Evolutionary conservation across 2,329 filamentous ascomycete genomes (phyloP).

Genomic region (Fusarium tricinctum): DNA sequence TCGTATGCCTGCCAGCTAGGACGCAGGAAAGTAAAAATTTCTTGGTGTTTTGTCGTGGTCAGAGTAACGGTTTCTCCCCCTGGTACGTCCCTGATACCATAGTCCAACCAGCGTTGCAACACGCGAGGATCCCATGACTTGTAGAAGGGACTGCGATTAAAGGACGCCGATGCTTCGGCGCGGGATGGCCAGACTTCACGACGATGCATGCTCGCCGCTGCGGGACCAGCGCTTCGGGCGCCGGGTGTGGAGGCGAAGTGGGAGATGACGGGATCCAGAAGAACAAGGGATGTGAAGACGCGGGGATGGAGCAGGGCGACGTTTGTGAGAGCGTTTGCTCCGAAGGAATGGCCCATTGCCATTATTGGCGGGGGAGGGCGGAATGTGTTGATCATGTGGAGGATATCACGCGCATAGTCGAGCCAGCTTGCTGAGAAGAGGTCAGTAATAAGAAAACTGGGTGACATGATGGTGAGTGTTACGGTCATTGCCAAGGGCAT

Average conservation of each 20-base stretch:
- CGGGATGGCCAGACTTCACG: constrained; percentile 88
- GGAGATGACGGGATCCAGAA: constrained; percentile 88
- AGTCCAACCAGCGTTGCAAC: constrained; percentile 71
- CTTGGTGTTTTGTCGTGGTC: constrained; percentile 85
- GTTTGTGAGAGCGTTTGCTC: constrained; percentile 79
- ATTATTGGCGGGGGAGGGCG: constrained; percentile 84
- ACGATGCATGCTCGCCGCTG: constrained; percentile 75
- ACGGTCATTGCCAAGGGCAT: constrained; percentile 86
- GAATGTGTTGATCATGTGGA: constrained; percentile 88
- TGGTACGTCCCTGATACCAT: constrained; percentile 79
- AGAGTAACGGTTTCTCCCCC: constrained; percentile 72
- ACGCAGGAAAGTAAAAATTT: constrained; percentile 81
- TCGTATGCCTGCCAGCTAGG: constrained; percentile 66
- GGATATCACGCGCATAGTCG: constrained; percentile 86
- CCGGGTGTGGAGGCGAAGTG: constrained; percentile 57
- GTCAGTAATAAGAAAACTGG: constrained; percentile 3
- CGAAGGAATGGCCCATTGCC: constrained; percentile 91
- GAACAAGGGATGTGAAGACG: constrained; percentile 79
- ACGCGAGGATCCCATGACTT: constrained; percentile 85
- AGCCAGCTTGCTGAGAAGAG: constrained; percentile 72
- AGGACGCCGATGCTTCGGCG: constrained; percentile 74
- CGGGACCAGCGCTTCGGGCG: constrained; percentile 56
- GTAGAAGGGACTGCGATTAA: constrained; percentile 79
- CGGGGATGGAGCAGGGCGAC: constrained; percentile 84
- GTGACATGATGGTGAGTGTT: constrained; percentile 52